Evolutionary conservation across 2,329 filamentous ascomycete genomes (phyloP).

Genomic region (Chrysoporthe austroafricana): DNA sequence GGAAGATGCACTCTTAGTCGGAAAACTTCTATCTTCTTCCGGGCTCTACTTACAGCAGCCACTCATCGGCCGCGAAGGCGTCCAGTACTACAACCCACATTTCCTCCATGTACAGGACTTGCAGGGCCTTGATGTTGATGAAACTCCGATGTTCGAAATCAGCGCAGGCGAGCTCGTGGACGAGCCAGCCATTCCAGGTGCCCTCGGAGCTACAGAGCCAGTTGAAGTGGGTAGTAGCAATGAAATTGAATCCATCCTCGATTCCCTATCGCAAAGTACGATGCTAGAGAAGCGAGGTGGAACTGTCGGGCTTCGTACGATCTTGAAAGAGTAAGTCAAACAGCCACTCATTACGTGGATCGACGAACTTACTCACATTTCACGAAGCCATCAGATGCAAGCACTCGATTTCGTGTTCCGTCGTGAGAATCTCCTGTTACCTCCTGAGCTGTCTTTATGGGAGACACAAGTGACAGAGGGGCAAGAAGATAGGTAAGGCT

Average conservation of each 20-base stretch:
- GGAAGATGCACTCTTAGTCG: not conserved
- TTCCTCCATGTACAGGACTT: not conserved
- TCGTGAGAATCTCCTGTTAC: not conserved
- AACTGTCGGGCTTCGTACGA: not conserved
- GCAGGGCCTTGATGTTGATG: not conserved
- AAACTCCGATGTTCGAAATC: not conserved
- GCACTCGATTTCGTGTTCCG: constrained; percentile 1
- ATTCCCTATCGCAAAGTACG: not conserved
- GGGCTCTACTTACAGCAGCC: not conserved
- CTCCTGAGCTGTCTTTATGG: not conserved
- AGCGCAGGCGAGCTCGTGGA: no score
- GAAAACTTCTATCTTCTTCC: not conserved
- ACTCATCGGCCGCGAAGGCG: not conserved
- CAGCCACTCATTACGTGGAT: not conserved
- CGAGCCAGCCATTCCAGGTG: not conserved
- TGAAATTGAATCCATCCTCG: not conserved
- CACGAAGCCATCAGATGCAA: not conserved
- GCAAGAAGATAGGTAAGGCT: not conserved
- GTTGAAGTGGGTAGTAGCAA: not conserved
- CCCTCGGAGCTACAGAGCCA: not conserved
- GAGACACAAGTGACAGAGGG: not conserved
- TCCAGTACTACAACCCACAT: not conserved
- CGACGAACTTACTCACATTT: not conserved
- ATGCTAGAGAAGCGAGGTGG: not conserved
- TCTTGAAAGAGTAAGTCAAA: not conserved